Conservation (phyloP, 1,139 yeast genomes). For the Candida buenavistaensis region DNA sequence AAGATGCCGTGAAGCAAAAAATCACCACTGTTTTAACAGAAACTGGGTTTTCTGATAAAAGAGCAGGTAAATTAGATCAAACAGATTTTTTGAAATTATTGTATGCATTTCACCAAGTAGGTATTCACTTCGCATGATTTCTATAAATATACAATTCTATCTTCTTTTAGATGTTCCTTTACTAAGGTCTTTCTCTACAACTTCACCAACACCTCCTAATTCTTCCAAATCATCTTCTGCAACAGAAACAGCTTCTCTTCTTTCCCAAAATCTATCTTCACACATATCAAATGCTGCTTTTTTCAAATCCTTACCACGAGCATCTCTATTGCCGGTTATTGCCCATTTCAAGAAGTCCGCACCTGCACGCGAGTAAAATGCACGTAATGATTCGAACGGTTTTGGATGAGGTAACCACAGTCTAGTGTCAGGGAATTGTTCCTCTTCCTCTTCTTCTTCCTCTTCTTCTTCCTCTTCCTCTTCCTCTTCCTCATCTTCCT, state of each 20-base stretch:
- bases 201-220: conserved; percentile 87
- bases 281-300: conserved; percentile 87
- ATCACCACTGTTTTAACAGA: conserved; percentile 68
- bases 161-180: conserved; percentile 48
- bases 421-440: conserved; percentile 82
- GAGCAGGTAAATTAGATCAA: conserved; percentile 94
- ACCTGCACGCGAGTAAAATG: conserved; percentile 84
- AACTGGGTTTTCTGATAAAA: conserved; percentile 78
- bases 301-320: conserved; percentile 90
- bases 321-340: conserved; percentile 76
- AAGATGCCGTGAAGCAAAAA: conserved; percentile 54
- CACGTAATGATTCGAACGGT: conserved; percentile 83
- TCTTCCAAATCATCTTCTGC: conserved; percentile 91
- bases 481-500: conserved; percentile 50
- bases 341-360: conserved; percentile 92
- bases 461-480: conserved; percentile 61
- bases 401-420: conserved; percentile 98
- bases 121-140: conserved; percentile 96
- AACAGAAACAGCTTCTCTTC: conserved; percentile 87
- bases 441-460: conserved; percentile 62
- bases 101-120: conserved; percentile 95
- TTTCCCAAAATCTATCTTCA: conserved; percentile 98
- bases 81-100: conserved; percentile 85
- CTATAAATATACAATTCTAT: conserved; percentile 19
- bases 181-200: conserved; percentile 74